Evolutionary conservation across 176 grass and related monocot genomes (phyloP), one percentile per base, ranked within the genome.

Genomic region (Cenchrus fungigraminus): DNA sequence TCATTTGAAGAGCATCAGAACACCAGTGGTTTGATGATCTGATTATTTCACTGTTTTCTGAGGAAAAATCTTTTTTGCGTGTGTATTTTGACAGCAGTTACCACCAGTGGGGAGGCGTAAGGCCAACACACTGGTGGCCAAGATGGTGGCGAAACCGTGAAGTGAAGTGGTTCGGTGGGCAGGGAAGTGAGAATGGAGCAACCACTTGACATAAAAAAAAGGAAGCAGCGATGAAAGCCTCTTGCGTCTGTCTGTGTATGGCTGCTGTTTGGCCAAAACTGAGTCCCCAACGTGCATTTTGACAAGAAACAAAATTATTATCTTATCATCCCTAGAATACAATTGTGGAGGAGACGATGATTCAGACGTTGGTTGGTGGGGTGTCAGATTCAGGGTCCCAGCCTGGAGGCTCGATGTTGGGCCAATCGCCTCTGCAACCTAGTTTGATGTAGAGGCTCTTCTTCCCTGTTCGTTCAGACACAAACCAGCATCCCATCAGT

Each of bases 341-440:
- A 54, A 34, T 9, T 74, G 50, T 9, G 28, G 16, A 11, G 70
- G 12, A 0, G 20, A 19, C 28, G 56, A 20, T 16, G 16, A 6
- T 70, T 76, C 58, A 86, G 73, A 72, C 32, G 32, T 81, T 74
- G 65, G 88, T 72, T 13, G 89, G 66, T 73, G 89, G 76, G 34
- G 93, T 74, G 68, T 89, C 83, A 12, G 89, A 74, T 20, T 89
- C 81, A 75, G 97, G 93, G 84, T 95, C 88, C 97, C 97, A 95
- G 32, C 97, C 97, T 5, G 97, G 97, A 51, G 93, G 93, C 75
- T 87, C 89, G 74, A 98, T 92, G 84, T 98, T 91, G 20, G 96
- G 97, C 97, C 97, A 98, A 73, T 95, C 97, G 52, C 97, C 97
- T 19, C 97, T 74, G 83, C 97, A 98, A 6, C 97, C 97, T 70